phyloP scores from a whole-genome alignment of 768 basidiomycete genomes.

The Suillus occidentalis region DNA sequence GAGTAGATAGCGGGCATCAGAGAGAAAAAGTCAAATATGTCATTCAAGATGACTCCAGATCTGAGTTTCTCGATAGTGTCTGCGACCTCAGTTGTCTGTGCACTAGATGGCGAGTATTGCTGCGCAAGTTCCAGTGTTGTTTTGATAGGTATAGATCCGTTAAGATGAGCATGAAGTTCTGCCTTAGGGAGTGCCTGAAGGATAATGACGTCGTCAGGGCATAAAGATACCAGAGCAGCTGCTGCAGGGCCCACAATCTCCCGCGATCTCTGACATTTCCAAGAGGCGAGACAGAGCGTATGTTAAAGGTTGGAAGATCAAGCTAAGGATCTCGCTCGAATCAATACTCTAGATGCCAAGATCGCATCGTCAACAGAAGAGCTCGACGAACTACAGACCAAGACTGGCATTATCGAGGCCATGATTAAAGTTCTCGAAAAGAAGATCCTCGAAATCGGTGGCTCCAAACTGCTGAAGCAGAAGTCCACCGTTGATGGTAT shows the following conservation, averaged over 20 bases:
- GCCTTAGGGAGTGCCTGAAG: constrained; percentile 71
- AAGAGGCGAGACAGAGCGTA: no score
- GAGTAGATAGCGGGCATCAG: constrained; percentile 82
- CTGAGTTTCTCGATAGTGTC: constrained; percentile 42
- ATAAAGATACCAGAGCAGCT: constrained; percentile 54
- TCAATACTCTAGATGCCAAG: no score
- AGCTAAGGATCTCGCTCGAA: no score
- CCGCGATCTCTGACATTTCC: constrained; percentile 13
- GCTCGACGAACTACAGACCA: no score
- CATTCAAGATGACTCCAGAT: constrained; percentile 43
- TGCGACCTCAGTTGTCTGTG: constrained; percentile 19
- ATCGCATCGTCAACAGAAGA: no score
- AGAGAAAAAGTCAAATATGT: constrained; percentile 69
- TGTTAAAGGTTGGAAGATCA: no score
- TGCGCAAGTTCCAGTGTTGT: constrained; percentile 62
- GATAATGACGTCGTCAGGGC: constrained; percentile 52
- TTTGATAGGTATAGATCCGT: constrained; percentile 75
- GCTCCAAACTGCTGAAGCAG: no score
- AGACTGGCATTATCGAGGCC: no score
- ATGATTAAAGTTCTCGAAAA: no score
- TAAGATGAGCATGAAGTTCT: constrained; percentile 84
- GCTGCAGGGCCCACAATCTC: constrained; percentile 44
- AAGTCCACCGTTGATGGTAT: no score
- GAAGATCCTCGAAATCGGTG: no score
- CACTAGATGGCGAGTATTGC: constrained; percentile 29